phyloP scores from a whole-genome alignment of 2,329 filamentous ascomycete species.

The Trichocomaceae sp. region DNA sequence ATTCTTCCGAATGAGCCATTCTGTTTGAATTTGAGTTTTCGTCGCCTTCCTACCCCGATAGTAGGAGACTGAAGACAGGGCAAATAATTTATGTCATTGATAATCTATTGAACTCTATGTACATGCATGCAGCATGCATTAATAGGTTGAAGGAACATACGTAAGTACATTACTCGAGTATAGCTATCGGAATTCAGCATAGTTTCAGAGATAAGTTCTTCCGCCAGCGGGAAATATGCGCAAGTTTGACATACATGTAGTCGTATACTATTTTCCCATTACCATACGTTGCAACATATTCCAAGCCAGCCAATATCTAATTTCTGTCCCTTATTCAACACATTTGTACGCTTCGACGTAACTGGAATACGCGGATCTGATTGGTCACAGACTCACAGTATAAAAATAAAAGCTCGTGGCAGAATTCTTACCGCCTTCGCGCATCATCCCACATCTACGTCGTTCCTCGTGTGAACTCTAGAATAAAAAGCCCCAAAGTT shows the following conservation, averaged over 20 bases:
- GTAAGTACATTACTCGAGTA: not conserved
- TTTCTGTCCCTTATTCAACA: not conserved
- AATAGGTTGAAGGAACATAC: not conserved
- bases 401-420: not conserved
- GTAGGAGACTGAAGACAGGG: not conserved
- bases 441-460: not conserved
- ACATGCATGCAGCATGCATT: not conserved
- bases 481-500: not conserved
- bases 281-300: not conserved
- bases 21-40: not conserved
- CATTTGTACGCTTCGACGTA: not conserved
- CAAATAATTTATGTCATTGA: not conserved
- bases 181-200: not conserved
- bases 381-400: conserved; percentile 6
- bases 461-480: not conserved
- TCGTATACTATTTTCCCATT: not conserved
- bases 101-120: not conserved
- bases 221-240: not conserved
- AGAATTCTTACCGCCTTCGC: conserved; percentile 6
- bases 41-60: not conserved
- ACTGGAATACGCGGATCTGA: not conserved
- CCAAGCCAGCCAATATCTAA: not conserved
- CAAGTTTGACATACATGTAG: not conserved
- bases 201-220: not conserved
- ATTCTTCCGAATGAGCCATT: not conserved